Evolutionary conservation across 1,139 yeast genomes (phyloP), one percentile per base, ranked within the genome.

Genomic region (Pichia kudriavzevii): DNA sequence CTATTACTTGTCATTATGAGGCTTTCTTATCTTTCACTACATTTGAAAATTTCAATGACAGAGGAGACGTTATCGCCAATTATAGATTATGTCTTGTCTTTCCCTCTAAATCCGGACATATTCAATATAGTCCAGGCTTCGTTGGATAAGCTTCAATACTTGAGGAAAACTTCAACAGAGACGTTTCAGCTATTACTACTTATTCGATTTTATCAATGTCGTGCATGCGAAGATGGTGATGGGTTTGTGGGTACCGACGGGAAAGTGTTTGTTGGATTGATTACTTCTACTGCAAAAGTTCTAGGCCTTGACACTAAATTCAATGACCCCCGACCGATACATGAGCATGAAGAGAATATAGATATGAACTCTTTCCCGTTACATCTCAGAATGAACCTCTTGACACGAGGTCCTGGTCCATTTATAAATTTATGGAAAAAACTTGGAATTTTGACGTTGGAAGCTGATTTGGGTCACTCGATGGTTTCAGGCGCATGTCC

Each of bases 181-280:
- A 41, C 45, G 2, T 49, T 70, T 5, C 75, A 69, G 44, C 56
- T 67, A 33, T 61, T 67, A 0, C 47, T 64, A 11, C 51, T 59
- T 35, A 45, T 61, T 35, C 56, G 69, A 33, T 41, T 59, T 14
- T 71, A 70, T 47, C 64, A 63, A 31, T 47, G 52, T 12, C 53
- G 58, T 44, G 64, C 75, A 0, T 75, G 75, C 2, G 76, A 71
- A 47, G 75, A 70, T 46, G 74, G 76, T 5, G 74, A 67, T 42
- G 60, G 60, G 10, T 45, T 44, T 7, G 50, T 48, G 20, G 55
- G 52, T 6, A 32, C 47, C 5, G 55, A 53, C 29, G 59, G 70
- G 0, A 58, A 56, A 31, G 56, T 61, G 2, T 55, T 57, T 43
- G 60, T 55, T 28, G 68, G 69, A 0, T 40, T 66, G 26, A 41